Evolutionary conservation across 2,329 filamentous ascomycete species (phyloP).

Genomic region (Aureobasidium subglaciale): DNA sequence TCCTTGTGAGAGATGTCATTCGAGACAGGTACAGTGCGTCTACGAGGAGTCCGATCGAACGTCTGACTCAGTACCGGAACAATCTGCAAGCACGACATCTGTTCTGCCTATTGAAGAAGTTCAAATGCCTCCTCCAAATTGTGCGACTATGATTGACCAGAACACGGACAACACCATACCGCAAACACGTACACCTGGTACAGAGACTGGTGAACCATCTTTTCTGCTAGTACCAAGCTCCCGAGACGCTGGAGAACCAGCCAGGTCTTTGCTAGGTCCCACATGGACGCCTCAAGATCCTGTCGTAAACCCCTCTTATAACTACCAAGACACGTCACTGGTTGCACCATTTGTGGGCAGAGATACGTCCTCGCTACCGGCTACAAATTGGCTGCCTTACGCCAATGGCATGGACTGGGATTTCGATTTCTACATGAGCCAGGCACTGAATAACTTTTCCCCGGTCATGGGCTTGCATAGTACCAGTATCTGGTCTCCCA

Average conservation of each 20-base stretch:
- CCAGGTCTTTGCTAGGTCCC: neutral
- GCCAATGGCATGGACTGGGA: constrained; percentile 1
- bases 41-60: neutral
- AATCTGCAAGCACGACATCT: neutral
- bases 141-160: neutral
- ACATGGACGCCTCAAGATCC: neutral
- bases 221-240: neutral
- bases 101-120: neutral
- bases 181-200: neutral
- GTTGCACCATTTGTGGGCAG: neutral
- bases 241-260: neutral
- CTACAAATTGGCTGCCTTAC: constrained; percentile 5
- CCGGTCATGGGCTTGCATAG: neutral
- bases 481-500: neutral
- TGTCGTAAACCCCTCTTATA: neutral
- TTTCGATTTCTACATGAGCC: constrained; percentile 9
- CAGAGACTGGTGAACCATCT: too few relatives aligned
- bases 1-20: constrained; percentile 2
- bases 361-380: neutral
- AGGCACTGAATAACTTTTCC: constrained; percentile 5
- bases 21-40: neutral
- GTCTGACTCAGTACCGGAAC: neutral
- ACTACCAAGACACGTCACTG: neutral
- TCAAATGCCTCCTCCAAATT: neutral
- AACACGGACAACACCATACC: neutral